Evolutionary conservation across 257 asterid genomes (phyloP), one percentile per base, ranked within the genome.

Genomic region (Nicotiana noctiflora): DNA sequence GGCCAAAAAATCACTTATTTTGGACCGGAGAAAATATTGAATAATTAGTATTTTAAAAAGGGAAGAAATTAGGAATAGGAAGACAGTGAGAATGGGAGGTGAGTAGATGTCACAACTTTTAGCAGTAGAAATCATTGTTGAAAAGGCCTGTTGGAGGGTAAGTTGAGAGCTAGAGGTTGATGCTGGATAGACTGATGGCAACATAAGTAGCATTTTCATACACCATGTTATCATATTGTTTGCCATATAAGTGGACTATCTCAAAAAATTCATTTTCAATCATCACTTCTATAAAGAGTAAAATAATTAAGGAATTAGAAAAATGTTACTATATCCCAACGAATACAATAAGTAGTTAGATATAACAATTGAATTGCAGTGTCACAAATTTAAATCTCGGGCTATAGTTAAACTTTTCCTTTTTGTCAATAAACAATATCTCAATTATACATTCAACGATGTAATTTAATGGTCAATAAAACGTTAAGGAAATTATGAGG

Each of bases 41-140:
- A 51, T 51, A 13, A 51, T 51, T 3, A 51, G 4, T 51, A 51
- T 51, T 11, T 11, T 13, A 51, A 13, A 51, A 81, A 55, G 75
- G 77, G 67, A 62, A 75, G 52, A 67, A 64, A 32, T 63, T 40
- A 61, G 27, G 57, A 76, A 61, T 55, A 40, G 15, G 86, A 81
- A 67, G 86, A 74, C 72, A 83, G 68, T 23, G 84, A 75, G 66
- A 49, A 82, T 76, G 63, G 62, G 83, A 84, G 86, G 86, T 83
- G 88, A 76, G 84, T 44, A 80, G 83, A 88, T 89, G 90, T 85
- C 91, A 82, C 91, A 87, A 86, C 90, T 88, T 92, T 89, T 81
- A 84, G 92, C 86, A 89, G 92, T 90, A 87, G 90, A 92, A 91
- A 91, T 93, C 90, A 93, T 93, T 86, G 91, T 65, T 82, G 80